Evolutionary conservation across 2,329 filamentous ascomycete genomes (phyloP).

Genomic region (Hirsutella thompsonii): DNA sequence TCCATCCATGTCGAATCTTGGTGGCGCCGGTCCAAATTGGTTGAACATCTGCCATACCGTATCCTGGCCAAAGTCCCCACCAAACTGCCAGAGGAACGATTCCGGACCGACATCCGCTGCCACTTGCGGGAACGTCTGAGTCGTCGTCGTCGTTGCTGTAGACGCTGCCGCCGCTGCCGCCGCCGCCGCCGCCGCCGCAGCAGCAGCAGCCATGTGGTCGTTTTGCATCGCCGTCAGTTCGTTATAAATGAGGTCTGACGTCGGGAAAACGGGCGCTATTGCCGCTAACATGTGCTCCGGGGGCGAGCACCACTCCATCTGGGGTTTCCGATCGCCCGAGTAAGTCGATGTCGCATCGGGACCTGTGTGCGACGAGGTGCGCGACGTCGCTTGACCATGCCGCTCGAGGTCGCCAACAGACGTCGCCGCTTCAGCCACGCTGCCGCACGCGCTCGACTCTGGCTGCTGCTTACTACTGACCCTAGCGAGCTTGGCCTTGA

Average conservation of each 20-base stretch:
- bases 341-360: no score
- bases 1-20: constrained; percentile 4
- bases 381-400: background rate
- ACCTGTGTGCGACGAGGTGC: background rate
- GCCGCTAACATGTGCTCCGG: constrained; percentile 33
- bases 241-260: constrained; percentile 43
- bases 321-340: no score
- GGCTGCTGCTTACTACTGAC: constrained; percentile 23
- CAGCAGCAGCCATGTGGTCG: constrained; percentile 5
- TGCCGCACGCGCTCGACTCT: background rate
- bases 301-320: constrained; percentile 25
- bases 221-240: constrained; percentile 33
- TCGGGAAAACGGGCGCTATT: constrained; percentile 43
- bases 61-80: constrained; percentile 39
- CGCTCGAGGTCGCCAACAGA: background rate
- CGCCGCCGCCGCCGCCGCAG: background rate
- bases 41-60: constrained; percentile 45
- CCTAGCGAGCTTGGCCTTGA: constrained; percentile 39
- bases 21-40: constrained; percentile 23
- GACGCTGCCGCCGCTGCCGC: background rate
- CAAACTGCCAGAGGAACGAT: constrained; percentile 33
- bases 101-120: constrained; percentile 1
- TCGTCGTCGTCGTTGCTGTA: no score
- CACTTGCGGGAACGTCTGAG: background rate
- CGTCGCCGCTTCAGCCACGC: background rate